Percentiles rank a stretch among this genome's conserved stretches.
Conservation (phyloP, 345 rosid genomes). For the Arabis alpina region DNA sequence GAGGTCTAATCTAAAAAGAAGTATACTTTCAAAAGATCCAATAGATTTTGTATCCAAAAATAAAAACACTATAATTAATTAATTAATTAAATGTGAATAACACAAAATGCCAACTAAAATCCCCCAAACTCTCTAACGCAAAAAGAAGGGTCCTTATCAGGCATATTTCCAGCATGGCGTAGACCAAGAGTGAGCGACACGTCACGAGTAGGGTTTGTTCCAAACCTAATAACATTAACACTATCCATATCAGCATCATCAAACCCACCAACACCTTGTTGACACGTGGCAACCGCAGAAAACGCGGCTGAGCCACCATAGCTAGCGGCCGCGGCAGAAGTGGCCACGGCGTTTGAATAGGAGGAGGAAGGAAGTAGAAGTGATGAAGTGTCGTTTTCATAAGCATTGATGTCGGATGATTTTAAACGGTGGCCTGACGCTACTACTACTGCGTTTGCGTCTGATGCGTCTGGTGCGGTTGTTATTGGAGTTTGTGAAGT, state of each 20-base stretch:
- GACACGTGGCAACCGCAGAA: constrained; percentile 38
- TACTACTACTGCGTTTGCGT: constrained; percentile 35
- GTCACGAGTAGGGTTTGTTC: constrained; percentile 73
- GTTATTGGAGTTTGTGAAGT: constrained; percentile 46
- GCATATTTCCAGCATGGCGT: constrained; percentile 81
- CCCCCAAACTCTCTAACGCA: constrained; percentile 76
- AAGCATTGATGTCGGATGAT: constrained; percentile 66
- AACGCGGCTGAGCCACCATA: constrained; percentile 40
- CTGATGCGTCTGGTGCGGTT: constrained; percentile 28
- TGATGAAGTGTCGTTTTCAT: constrained; percentile 74
- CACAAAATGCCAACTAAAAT: constrained; percentile 46
- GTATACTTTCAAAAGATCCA: neutral
- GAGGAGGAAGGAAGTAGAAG: constrained; percentile 29
- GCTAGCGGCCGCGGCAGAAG: constrained; percentile 15
- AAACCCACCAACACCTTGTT: constrained; percentile 44
- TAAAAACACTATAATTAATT: constrained; percentile 13
- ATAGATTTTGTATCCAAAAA: neutral
- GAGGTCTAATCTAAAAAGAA: neutral
- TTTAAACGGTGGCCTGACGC: constrained; percentile 50
- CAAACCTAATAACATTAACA: constrained; percentile 66
- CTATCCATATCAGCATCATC: constrained; percentile 44
- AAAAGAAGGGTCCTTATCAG: constrained; percentile 69
- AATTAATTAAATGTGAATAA: constrained; percentile 18
- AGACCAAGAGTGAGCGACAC: constrained; percentile 96
- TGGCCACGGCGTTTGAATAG: constrained; percentile 27